These are phyloP conservation scores for Xylogone sp. DNA, from an alignment of 2,329 filamentous ascomycete species.

Conservation along the genomic window DNA sequence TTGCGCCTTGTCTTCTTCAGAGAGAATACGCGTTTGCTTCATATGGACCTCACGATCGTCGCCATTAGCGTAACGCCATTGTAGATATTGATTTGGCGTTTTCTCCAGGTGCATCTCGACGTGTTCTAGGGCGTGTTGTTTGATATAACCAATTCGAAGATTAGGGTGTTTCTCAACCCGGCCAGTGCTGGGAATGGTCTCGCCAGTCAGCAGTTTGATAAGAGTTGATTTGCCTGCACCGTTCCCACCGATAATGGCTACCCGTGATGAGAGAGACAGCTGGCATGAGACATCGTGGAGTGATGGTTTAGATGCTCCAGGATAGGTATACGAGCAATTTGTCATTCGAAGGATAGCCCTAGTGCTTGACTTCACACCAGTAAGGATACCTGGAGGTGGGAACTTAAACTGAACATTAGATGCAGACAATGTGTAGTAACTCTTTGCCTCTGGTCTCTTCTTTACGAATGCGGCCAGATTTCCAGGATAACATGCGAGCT, in stretches of 20 bases:
- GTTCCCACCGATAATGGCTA: constrained; percentile 95
- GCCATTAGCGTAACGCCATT: constrained; percentile 97
- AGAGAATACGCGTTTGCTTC: constrained; percentile 93
- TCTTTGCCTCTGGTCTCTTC: constrained; percentile 89
- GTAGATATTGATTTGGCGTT: constrained; percentile 97
- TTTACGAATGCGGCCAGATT: constrained; percentile 83
- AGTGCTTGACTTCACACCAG: constrained; percentile 92
- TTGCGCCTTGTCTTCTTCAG: constrained; percentile 78
- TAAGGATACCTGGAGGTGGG: constrained; percentile 88
- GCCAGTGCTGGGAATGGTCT: constrained; percentile 76
- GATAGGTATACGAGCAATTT: constrained; percentile 89
- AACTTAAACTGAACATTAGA: constrained; percentile 96
- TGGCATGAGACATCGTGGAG: constrained; percentile 83
- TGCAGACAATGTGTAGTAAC: constrained; percentile 93
- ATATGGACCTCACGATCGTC: constrained; percentile 95
- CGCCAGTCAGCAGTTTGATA: constrained; percentile 94
- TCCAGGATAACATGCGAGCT: constrained; percentile 81
- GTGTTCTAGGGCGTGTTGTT: constrained; percentile 98
- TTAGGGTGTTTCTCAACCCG: constrained; percentile 98
- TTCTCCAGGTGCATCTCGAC: constrained; percentile 99
- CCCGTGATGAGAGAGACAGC: constrained; percentile 82
- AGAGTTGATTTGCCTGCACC: constrained; percentile 97
- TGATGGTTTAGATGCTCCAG: constrained; percentile 83
- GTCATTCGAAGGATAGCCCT: constrained; percentile 94
- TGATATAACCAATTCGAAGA: constrained; percentile 98